Conservation (phyloP, 2,329 filamentous ascomycete species). For the Aspergillus texensis region DNA sequence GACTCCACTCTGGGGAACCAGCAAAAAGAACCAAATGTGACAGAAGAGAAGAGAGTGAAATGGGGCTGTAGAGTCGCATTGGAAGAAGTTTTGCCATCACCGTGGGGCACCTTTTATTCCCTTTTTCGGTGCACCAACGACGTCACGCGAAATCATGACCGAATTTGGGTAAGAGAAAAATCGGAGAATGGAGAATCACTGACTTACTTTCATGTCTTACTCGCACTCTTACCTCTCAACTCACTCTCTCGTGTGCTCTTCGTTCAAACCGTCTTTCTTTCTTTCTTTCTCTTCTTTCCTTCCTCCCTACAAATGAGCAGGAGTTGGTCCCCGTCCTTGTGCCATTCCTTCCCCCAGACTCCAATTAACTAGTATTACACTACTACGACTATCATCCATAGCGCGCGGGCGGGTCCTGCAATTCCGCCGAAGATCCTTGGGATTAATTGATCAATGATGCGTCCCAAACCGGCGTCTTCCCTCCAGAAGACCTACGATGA, state of each 20-base stretch:
- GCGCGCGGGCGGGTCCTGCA: constrained; percentile 29
- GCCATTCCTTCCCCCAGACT: neutral
- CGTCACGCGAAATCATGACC: constrained; percentile 10
- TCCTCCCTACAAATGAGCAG: neutral
- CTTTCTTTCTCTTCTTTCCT: neutral
- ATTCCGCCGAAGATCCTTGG: constrained; percentile 15
- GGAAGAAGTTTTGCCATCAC: neutral
- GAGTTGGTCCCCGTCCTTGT: neutral
- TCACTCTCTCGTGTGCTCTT: neutral
- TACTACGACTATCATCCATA: constrained; percentile 16
- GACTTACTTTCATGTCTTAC: neutral
- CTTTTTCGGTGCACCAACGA: constrained; percentile 8
- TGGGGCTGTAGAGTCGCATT: neutral
- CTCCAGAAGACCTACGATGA: constrained; percentile 98
- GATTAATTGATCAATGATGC: constrained; percentile 47
- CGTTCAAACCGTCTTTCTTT: neutral
- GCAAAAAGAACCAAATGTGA: neutral
- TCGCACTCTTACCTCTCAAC: neutral
- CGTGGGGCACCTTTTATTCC: constrained; percentile 5
- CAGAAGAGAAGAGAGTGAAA: too few species aligned
- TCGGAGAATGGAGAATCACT: neutral
- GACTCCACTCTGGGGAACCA: neutral
- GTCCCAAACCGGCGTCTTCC: constrained; percentile 65
- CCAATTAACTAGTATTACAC: neutral
- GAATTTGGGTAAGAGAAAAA: constrained; percentile 1